Percentiles rank a stretch among this genome's conserved stretches.
phyloP scores from a whole-genome alignment of 164 flowering plant genomes.

The Macadamia integrifolia region DNA sequence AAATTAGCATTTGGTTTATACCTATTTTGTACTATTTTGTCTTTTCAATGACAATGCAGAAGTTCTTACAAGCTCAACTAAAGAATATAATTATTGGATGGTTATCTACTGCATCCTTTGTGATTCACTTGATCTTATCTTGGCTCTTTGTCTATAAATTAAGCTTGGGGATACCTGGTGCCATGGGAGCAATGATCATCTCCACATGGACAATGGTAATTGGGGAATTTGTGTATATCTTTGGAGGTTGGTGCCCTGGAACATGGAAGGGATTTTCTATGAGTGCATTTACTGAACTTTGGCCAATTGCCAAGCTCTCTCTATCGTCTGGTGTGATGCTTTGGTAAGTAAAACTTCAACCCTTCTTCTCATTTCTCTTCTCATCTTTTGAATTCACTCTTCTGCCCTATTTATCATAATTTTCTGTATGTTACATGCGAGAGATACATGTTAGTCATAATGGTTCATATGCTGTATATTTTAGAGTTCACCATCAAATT shows the following conservation, averaged over 20 bases:
- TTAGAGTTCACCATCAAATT: too few species aligned
- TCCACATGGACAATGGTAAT: constrained; percentile 27
- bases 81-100: constrained; percentile 38
- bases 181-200: constrained; percentile 29
- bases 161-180: constrained; percentile 33
- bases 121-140: constrained; percentile 31
- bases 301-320: too few species aligned
- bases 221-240: constrained; percentile 23
- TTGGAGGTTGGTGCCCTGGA: constrained; percentile 30
- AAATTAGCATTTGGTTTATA: constrained; percentile 35
- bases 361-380: too few species aligned
- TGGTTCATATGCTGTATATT: too few species aligned
- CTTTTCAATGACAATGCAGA: constrained; percentile 32
- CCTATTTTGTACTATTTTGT: constrained; percentile 25
- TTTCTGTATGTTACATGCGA: too few species aligned
- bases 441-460: too few species aligned
- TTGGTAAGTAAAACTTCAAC: too few species aligned
- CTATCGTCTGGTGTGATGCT: too few species aligned
- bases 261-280: constrained; percentile 19
- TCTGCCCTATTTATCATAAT: too few species aligned
- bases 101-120: constrained; percentile 18
- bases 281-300: too few species aligned
- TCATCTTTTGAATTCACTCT: too few species aligned
- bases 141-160: constrained; percentile 33
- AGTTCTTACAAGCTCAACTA: constrained; percentile 41